Evolutionary conservation across 202 grass and related monocot species (phyloP), one percentile per base, ranked within the genome.

Genomic region (Brachypodium distachyon): DNA sequence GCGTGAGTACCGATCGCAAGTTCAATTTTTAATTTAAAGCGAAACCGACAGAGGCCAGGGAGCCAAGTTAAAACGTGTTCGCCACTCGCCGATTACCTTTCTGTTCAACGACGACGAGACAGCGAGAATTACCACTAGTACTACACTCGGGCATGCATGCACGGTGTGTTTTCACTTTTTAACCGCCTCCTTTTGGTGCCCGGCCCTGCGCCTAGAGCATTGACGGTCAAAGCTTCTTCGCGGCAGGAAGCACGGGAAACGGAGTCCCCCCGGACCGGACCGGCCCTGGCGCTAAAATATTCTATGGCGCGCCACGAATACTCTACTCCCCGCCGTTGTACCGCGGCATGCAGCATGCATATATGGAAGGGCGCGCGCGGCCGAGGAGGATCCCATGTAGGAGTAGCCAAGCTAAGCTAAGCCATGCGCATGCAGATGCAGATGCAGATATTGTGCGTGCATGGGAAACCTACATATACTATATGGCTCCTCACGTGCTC

Each of bases 171-270:
- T 77, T 69, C 46, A 64, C 70, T 81, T 77, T n/a, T 84, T 81
- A 66, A 64, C 86, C 52, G 76, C 62, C 17, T 6, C 61, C 11
- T 62, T 55, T 36, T 14, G 33, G 53, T 19, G 36, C 29, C 25
- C 27, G 3, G 26, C 33, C 34, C 2, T 4, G 4, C n/a, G n/a
- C n/a, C n/a, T n/a, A n/a, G 16, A 9, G 7, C 7, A 62, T 88
- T 88, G 86, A 88, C 86, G 81, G 86, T 88, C 86, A 88, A 88
- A 81, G 76, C 12, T 48, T 63, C 14, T n/a, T n/a, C n/a, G n/a
- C n/a, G 76, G 81, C 84, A 84, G 55, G 70, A 55, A 71, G 86
- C 86, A 12, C 76, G 81, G 86, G 81, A n/a, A 48, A 71, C 54
- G 76, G 76, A 88, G 81, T 60, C 50, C 41, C 2, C 6, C 27